Percentiles rank a stretch among this genome's conserved stretches.
Conservation (phyloP, 73 alveolate species). For the Paramecium biaurelia region DNA sequence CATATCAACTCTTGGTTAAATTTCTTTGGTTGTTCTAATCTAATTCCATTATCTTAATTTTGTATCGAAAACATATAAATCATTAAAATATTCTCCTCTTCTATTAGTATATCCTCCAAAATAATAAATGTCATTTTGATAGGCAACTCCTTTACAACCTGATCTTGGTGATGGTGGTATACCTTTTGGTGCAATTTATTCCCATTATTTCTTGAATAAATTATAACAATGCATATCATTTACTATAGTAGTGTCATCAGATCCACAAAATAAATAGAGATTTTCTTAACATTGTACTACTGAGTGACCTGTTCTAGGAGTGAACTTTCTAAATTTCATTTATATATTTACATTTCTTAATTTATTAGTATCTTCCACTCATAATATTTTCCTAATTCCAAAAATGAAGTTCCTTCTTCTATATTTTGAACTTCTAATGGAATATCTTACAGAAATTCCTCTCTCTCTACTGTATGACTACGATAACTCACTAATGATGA, state of each 20-base stretch:
- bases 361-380: constrained; percentile 6
- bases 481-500: constrained; percentile 33
- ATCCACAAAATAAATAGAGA: constrained; percentile 29
- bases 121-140: constrained; percentile 6
- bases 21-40: constrained; percentile 2
- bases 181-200: background rate
- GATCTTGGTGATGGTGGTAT: constrained; percentile 14
- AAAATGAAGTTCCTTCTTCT: constrained; percentile 36
- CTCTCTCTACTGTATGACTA: constrained; percentile 30
- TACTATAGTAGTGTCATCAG: constrained; percentile 19
- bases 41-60: background rate
- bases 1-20: constrained; percentile 49
- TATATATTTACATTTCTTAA: background rate
- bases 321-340: background rate
- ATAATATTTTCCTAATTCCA: constrained; percentile 44
- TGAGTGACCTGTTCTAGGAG: constrained; percentile 51
- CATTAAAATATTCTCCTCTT: constrained; percentile 44
- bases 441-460: constrained; percentile 1
- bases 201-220: background rate
- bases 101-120: constrained; percentile 43
- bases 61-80: constrained; percentile 23
- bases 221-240: constrained; percentile 24
- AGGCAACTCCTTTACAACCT: constrained; percentile 36
- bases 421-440: background rate
- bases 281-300: constrained; percentile 5